A percentile compares a stretch with the other conserved stretches of the same genome.
phyloP scores from a whole-genome alignment of 1,284 basidiomycete species.

The Ustilago bromivora region DNA sequence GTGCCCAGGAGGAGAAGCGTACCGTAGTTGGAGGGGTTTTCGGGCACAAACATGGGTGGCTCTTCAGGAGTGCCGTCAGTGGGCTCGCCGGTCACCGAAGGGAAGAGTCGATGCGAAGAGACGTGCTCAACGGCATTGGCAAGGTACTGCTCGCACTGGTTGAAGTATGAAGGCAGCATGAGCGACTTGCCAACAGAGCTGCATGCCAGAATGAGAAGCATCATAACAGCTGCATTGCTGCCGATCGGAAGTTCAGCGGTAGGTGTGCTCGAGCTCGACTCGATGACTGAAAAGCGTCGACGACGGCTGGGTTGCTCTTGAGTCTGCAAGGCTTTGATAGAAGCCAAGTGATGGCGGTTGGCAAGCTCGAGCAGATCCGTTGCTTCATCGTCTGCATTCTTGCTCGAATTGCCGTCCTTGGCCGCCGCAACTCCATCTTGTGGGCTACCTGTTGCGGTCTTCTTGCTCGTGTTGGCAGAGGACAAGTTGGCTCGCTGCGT shows the following conservation, averaged over 20 bases:
- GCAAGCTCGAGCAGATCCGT: conserved; percentile 29
- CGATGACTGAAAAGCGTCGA: conserved; percentile 50
- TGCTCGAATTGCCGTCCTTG: neutral
- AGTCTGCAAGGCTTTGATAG: conserved; percentile 45
- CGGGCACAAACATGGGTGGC: conserved; percentile 16
- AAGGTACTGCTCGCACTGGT: conserved; percentile 51
- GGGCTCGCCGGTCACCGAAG: conserved; percentile 33
- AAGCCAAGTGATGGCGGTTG: conserved; percentile 42
- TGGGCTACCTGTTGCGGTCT: neutral
- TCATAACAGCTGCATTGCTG: conserved; percentile 45
- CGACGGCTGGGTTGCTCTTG: conserved; percentile 45
- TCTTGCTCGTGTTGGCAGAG: neutral
- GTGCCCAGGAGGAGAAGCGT: conserved; percentile 28
- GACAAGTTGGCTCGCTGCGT: conserved; percentile 22
- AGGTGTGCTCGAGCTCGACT: conserved; percentile 17
- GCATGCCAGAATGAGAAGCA: conserved; percentile 45
- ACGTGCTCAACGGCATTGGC: conserved; percentile 45
- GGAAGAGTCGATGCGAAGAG: conserved; percentile 40
- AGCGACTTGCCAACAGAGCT: conserved; percentile 40
- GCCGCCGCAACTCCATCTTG: neutral
- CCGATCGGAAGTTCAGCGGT: conserved; percentile 35
- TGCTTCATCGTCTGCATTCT: neutral
- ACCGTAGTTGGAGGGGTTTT: conserved; percentile 23
- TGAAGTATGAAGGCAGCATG: conserved; percentile 52
- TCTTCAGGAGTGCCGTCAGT: conserved; percentile 23